Percentiles rank a stretch among this genome's conserved stretches.
Conservation (phyloP, 345 rosid genomes). For the Moricandia moricandioides region DNA sequence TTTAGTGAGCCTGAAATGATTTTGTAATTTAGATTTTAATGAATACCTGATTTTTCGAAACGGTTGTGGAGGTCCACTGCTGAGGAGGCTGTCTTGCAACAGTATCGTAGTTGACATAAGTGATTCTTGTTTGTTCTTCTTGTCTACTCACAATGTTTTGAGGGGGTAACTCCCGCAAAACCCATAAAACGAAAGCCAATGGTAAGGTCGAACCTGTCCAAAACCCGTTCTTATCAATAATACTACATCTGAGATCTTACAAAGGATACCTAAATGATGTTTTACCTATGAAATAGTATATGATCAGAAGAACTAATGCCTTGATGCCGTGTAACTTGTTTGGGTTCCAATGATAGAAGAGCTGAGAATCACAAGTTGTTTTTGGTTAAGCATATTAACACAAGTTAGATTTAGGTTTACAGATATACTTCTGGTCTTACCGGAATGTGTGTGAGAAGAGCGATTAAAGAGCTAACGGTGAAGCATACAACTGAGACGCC, state of each 20-base stretch:
- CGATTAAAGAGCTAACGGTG: constrained; percentile 32
- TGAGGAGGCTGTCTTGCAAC: constrained; percentile 28
- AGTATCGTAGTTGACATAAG: constrained; percentile 38
- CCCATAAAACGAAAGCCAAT: constrained; percentile 41
- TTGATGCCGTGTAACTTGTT: constrained; percentile 33
- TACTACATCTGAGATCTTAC: background rate
- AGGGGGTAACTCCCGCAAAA: constrained; percentile 37
- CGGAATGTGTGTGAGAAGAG: constrained; percentile 40
- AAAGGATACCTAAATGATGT: background rate
- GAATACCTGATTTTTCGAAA: constrained; percentile 39
- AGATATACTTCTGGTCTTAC: constrained; percentile 12
- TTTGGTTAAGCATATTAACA: background rate
- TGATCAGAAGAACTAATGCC: constrained; percentile 39
- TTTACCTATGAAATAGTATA: constrained; percentile 42
- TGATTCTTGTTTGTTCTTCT: constrained; percentile 32
- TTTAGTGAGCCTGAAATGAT: background rate
- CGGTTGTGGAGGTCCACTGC: constrained; percentile 38
- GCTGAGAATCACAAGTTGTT: constrained; percentile 26
- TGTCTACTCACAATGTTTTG: constrained; percentile 30
- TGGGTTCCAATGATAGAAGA: constrained; percentile 43
- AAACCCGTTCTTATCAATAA: background rate
- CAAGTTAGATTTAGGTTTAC: background rate
- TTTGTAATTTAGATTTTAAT: background rate
- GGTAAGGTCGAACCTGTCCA: constrained; percentile 36
- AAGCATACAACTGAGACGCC: constrained; percentile 42